phyloP scores from a whole-genome alignment of 2,329 filamentous ascomycete genomes.

The Fusarium palustre region DNA sequence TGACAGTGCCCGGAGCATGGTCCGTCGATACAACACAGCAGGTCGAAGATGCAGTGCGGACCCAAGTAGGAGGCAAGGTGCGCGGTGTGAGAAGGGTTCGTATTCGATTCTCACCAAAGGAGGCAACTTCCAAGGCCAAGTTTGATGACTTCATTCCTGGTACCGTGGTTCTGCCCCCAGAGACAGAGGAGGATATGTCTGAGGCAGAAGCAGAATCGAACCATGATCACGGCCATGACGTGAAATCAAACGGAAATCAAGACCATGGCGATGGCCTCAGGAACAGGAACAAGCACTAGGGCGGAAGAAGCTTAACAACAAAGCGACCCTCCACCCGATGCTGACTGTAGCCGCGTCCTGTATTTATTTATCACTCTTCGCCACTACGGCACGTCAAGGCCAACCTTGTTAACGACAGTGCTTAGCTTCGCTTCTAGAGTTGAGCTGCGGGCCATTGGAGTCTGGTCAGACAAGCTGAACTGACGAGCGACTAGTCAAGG shows the following conservation, averaged over 20 bases:
- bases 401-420: slow-evolving; percentile 17
- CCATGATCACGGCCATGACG: slow-evolving; percentile 46
- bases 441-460: slow-evolving; percentile 22
- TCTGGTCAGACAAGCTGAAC: slow-evolving; percentile 31
- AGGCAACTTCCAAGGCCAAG: slow-evolving; percentile 66
- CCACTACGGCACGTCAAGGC: not conserved
- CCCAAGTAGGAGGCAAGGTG: slow-evolving; percentile 79
- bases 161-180: slow-evolving; percentile 72
- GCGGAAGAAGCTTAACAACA: slow-evolving; percentile 6
- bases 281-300: slow-evolving; percentile 50
- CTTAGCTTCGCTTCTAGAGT: slow-evolving; percentile 22
- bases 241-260: slow-evolving; percentile 31
- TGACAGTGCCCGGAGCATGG: slow-evolving; percentile 82
- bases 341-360: slow-evolving; percentile 8
- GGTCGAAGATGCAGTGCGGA: slow-evolving; percentile 80
- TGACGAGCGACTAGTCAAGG: slow-evolving; percentile 10
- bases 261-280: slow-evolving; percentile 42
- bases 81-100: slow-evolving; percentile 86
- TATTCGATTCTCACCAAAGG: slow-evolving; percentile 82
- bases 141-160: slow-evolving; percentile 84
- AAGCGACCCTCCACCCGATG: slow-evolving; percentile 13
- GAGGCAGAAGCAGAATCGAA: slow-evolving; percentile 45
- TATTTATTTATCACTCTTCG: slow-evolving; percentile 3
- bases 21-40: slow-evolving; percentile 76
- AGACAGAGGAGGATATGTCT: slow-evolving; percentile 61